Evolutionary conservation across 2,329 filamentous ascomycete species (phyloP).

Genomic region (Chrysosporium keratinophilum): DNA sequence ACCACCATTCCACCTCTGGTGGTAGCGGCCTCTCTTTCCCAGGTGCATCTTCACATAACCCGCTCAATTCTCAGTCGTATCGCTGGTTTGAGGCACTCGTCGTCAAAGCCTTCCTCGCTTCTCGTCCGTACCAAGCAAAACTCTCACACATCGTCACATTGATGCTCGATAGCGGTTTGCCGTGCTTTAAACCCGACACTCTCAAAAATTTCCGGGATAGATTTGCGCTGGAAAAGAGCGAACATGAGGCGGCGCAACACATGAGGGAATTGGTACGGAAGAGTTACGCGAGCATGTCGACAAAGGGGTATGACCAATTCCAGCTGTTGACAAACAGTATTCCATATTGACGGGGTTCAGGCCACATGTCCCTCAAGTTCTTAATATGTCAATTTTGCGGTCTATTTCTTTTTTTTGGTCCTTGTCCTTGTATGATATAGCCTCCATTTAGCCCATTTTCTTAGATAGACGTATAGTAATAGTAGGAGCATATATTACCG

Average conservation of each 20-base stretch:
- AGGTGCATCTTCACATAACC: constrained; percentile 28
- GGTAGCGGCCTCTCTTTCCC: constrained; percentile 21
- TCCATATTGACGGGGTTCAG: constrained; percentile 55
- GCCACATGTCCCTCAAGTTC: not conserved
- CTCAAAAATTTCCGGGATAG: constrained; percentile 84
- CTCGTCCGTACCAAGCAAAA: constrained; percentile 76
- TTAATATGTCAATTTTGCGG: not conserved
- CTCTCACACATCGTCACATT: constrained; percentile 78
- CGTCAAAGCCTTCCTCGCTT: constrained; percentile 87
- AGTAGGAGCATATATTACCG: not conserved
- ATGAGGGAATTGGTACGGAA: constrained; percentile 82
- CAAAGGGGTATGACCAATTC: constrained; percentile 94
- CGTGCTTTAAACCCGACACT: constrained; percentile 95
- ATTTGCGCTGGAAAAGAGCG: constrained; percentile 83
- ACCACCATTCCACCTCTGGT: constrained; percentile 4
- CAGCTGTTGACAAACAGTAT: constrained; percentile 96
- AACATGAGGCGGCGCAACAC: constrained; percentile 88
- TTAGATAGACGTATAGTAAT: not conserved
- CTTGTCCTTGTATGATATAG: not conserved
- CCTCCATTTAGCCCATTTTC: not conserved
- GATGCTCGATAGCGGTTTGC: constrained; percentile 93
- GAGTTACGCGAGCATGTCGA: constrained; percentile 83
- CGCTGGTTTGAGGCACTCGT: constrained; percentile 94
- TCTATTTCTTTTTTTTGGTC: not conserved
- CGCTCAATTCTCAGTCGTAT: constrained; percentile 72